A percentile compares a stretch with the other conserved stretches of the same genome.
These are phyloP conservation scores for Blastobotrys petasosporus DNA, from an alignment of 1,139 yeast genomes.

Conservation along the genomic window DNA sequence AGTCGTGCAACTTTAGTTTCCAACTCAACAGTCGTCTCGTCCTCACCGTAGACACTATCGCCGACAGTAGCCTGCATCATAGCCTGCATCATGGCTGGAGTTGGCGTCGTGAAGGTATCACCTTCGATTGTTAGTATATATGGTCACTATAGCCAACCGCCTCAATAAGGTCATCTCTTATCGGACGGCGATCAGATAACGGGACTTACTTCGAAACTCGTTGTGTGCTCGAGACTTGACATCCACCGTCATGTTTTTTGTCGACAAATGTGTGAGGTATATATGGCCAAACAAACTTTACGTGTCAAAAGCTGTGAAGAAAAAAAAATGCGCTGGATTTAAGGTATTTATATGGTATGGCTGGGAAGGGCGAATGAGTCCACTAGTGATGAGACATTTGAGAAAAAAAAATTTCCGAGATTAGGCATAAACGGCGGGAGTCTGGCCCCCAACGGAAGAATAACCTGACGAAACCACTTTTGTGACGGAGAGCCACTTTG, in stretches of 20 bases:
- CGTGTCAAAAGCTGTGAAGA: neutral
- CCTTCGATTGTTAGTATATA: slow-evolving; percentile 9
- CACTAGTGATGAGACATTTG: too few species aligned
- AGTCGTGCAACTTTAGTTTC: slow-evolving; percentile 61
- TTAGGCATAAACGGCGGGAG: too few species aligned
- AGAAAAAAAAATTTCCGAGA: too few species aligned
- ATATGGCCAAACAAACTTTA: neutral
- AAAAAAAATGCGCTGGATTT: neutral
- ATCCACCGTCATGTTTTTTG: slow-evolving; percentile 7
- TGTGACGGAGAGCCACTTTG: too few species aligned
- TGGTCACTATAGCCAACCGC: too few species aligned
- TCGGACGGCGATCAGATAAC: too few species aligned
- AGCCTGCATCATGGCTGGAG: slow-evolving; percentile 65
- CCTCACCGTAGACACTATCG: slow-evolving; percentile 87
- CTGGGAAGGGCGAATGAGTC: too few species aligned
- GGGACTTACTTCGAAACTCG: slow-evolving; percentile 14
- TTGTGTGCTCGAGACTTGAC: slow-evolving; percentile 19
- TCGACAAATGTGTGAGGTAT: neutral
- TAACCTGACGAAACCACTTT: too few species aligned
- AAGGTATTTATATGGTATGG: too few species aligned
- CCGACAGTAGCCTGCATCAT: slow-evolving; percentile 62
- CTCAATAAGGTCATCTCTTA: too few species aligned
- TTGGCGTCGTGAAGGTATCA: slow-evolving; percentile 92
- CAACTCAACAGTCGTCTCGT: slow-evolving; percentile 57
- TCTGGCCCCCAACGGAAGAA: too few species aligned